Evolutionary conservation across 78 protist species (phyloP).

Genomic region (Dictyostelium discoideum): DNA sequence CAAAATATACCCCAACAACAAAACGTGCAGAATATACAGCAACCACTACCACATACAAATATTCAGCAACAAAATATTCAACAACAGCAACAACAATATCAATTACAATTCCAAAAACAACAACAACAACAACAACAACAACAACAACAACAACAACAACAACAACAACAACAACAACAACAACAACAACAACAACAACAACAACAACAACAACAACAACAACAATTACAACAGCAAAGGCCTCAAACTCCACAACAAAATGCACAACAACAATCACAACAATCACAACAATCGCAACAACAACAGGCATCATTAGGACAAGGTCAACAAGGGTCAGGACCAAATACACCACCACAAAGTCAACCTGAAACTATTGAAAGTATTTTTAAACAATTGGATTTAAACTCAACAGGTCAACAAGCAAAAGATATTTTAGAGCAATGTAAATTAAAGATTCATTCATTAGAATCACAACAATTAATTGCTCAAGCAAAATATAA

Average conservation of each 20-base stretch:
- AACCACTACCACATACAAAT: background rate
- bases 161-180: background rate
- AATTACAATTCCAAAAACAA: background rate
- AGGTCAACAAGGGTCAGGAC: background rate
- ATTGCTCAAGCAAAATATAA: background rate
- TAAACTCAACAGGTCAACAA: background rate
- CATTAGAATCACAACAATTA: background rate
- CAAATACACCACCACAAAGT: background rate
- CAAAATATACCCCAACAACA: background rate
- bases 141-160: background rate
- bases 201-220: background rate
- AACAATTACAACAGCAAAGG: background rate
- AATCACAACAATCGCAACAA: background rate
- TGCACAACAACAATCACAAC: background rate
- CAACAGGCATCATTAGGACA: background rate
- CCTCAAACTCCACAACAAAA: too few species aligned
- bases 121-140: background rate
- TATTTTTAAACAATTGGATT: slow-evolving; percentile 8
- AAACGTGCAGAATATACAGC: background rate
- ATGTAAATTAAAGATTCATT: background rate
- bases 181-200: background rate
- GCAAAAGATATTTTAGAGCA: slow-evolving; percentile 5
- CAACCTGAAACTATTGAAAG: background rate
- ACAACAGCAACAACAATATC: background rate
- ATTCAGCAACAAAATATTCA: background rate